These are phyloP conservation scores for Rhizopogon sp. DNA, from an alignment of 768 basidiomycete genomes.

Conservation along the genomic window DNA sequence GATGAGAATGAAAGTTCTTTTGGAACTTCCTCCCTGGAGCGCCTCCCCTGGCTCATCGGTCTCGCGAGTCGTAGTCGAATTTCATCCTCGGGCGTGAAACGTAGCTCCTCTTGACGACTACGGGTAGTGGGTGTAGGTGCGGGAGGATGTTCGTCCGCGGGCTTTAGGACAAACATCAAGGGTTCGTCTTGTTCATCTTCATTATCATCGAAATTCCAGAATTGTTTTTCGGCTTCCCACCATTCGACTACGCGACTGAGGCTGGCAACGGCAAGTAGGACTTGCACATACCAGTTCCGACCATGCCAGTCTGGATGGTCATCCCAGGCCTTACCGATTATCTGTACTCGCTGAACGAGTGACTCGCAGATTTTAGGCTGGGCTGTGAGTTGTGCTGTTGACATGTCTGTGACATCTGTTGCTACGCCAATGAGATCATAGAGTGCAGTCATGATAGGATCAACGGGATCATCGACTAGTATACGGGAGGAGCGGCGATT, in stretches of 20 bases:
- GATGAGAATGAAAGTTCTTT: slow-evolving; percentile 41
- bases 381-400: slow-evolving; percentile 77
- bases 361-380: slow-evolving; percentile 81
- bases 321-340: slow-evolving; percentile 93
- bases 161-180: slow-evolving; percentile 89
- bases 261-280: slow-evolving; percentile 91
- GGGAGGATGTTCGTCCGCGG: slow-evolving; percentile 56
- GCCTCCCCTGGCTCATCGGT: slow-evolving; percentile 46
- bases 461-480: slow-evolving; percentile 78
- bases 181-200: slow-evolving; percentile 90
- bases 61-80: slow-evolving; percentile 42
- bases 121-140: slow-evolving; percentile 35
- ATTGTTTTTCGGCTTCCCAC: slow-evolving; percentile 99
- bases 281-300: slow-evolving; percentile 96
- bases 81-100: slow-evolving; percentile 26
- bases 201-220: slow-evolving; percentile 97
- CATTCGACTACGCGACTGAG: slow-evolving; percentile 96
- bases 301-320: slow-evolving; percentile 98
- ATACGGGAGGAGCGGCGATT: slow-evolving; percentile 80
- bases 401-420: slow-evolving; percentile 90
- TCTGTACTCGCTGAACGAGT: slow-evolving; percentile 86
- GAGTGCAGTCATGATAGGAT: slow-evolving; percentile 85
- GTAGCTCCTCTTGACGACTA: slow-evolving; percentile 32
- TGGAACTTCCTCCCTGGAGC: slow-evolving; percentile 53
- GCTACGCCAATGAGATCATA: slow-evolving; percentile 92